Evolutionary conservation across 331 rosid genomes (phyloP).

Genomic region (Arachis monticola): DNA sequence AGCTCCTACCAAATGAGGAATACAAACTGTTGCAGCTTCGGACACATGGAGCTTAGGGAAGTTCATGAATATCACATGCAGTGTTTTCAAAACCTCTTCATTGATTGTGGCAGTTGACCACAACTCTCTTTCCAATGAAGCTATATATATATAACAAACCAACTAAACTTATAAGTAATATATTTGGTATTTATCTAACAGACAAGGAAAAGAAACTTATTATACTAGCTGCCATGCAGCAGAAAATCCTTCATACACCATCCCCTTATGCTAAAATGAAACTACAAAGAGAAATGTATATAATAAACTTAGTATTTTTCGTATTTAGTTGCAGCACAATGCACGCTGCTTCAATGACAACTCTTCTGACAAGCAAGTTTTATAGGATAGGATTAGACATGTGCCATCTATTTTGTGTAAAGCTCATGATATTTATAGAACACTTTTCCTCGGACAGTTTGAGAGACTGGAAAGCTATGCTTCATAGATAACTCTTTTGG

Average conservation of each 20-base stretch:
- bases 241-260: slow-evolving; percentile 8
- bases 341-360: too few species aligned
- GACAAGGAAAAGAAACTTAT: not conserved
- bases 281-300: not conserved
- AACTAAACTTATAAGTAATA: slow-evolving; percentile 7
- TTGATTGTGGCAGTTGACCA: slow-evolving; percentile 93
- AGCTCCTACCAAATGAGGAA: slow-evolving; percentile 92
- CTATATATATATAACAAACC: slow-evolving; percentile 74
- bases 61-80: slow-evolving; percentile 85
- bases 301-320: too few species aligned
- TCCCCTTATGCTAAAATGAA: slow-evolving; percentile 26
- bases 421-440: too few species aligned
- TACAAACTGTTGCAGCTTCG: slow-evolving; percentile 94
- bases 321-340: too few species aligned
- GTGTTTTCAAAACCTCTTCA: slow-evolving; percentile 90
- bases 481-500: too few species aligned
- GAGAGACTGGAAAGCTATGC: too few species aligned
- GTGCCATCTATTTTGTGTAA: too few species aligned
- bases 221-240: slow-evolving; percentile 7
- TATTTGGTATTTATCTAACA: slow-evolving; percentile 1
- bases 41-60: slow-evolving; percentile 91
- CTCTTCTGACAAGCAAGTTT: too few species aligned
- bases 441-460: too few species aligned
- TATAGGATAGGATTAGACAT: too few species aligned
- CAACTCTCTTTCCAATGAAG: slow-evolving; percentile 91